Conservation (phyloP, 2,329 filamentous ascomycete species). For the Lojkania enalia region DNA sequence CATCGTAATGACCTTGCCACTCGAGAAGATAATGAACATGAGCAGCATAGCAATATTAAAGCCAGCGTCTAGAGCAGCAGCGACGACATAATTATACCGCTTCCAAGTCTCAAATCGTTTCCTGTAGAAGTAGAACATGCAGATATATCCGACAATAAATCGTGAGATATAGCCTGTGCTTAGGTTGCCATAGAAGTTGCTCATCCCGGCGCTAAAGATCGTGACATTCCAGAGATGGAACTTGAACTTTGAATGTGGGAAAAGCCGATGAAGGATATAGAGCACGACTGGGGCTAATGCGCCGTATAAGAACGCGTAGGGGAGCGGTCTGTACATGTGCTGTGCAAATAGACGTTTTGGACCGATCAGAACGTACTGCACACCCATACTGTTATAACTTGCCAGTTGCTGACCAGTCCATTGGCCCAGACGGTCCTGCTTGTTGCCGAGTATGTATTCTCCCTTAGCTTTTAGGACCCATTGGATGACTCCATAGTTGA, state of each 20-base stretch:
- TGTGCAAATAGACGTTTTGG: slow-evolving; percentile 55
- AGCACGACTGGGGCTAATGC: slow-evolving; percentile 52
- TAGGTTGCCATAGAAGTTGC: slow-evolving; percentile 64
- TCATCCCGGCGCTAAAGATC: slow-evolving; percentile 62
- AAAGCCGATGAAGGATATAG: slow-evolving; percentile 56
- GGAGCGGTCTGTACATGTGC: slow-evolving; percentile 53
- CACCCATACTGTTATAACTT: slow-evolving; percentile 57
- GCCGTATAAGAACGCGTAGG: slow-evolving; percentile 59
- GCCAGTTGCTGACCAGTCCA: slow-evolving; percentile 63
- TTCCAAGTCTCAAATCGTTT: slow-evolving; percentile 62
- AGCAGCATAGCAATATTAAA: slow-evolving; percentile 65
- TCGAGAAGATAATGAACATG: slow-evolving; percentile 63
- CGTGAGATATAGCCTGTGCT: slow-evolving; percentile 61
- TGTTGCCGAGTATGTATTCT: slow-evolving; percentile 57
- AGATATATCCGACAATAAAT: slow-evolving; percentile 63
- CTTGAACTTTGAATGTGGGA: slow-evolving; percentile 58
- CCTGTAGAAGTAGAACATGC: slow-evolving; percentile 63
- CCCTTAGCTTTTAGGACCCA: slow-evolving; percentile 63
- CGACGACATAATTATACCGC: slow-evolving; percentile 64
- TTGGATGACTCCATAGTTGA: slow-evolving; percentile 64
- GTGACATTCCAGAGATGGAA: slow-evolving; percentile 63
- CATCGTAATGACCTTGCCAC: slow-evolving; percentile 61
- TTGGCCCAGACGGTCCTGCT: slow-evolving; percentile 60
- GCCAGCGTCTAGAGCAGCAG: slow-evolving; percentile 64
- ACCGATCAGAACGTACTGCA: slow-evolving; percentile 64